These are phyloP conservation scores for Fragaria vesca DNA, from an alignment of 306 rosid genomes.

Conservation along the genomic window DNA sequence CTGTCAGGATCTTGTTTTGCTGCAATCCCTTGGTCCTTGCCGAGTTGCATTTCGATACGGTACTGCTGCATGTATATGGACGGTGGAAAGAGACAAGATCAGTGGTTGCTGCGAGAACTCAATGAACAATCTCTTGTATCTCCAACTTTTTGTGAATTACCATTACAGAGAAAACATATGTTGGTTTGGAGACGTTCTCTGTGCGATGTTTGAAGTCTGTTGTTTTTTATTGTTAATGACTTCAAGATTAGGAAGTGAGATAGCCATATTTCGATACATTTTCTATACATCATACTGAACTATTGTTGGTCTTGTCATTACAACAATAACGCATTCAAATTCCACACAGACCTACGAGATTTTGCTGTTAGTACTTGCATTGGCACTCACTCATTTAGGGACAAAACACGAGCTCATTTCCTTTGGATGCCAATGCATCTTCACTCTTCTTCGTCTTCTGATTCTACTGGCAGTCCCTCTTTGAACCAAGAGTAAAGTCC, in stretches of 20 bases:
- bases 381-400: slow-evolving; percentile 29
- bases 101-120: slow-evolving; percentile 11
- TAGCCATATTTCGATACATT: background rate
- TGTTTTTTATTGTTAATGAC: slow-evolving; percentile 25
- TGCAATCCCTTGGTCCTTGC: slow-evolving; percentile 29
- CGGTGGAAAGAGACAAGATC: slow-evolving; percentile 22
- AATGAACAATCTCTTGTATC: slow-evolving; percentile 13
- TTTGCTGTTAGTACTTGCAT: slow-evolving; percentile 25
- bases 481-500: slow-evolving; percentile 86
- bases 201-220: slow-evolving; percentile 7
- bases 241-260: background rate
- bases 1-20: slow-evolving; percentile 29
- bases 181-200: slow-evolving; percentile 12
- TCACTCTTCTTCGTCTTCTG: slow-evolving; percentile 38
- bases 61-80: slow-evolving; percentile 39
- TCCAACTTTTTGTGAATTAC: slow-evolving; percentile 15
- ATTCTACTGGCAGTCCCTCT: slow-evolving; percentile 59
- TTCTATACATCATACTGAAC: background rate
- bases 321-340: slow-evolving; percentile 22
- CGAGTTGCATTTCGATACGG: slow-evolving; percentile 29
- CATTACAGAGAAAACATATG: slow-evolving; percentile 29
- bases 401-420: slow-evolving; percentile 40
- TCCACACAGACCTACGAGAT: slow-evolving; percentile 23
- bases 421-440: background rate
- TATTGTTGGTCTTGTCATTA: slow-evolving; percentile 4